A percentile compares a stretch with the other conserved stretches of the same genome.
Evolutionary conservation across 805 yeast genomes (phyloP).

Genomic region (Lipomyces spencermartinsiae): DNA sequence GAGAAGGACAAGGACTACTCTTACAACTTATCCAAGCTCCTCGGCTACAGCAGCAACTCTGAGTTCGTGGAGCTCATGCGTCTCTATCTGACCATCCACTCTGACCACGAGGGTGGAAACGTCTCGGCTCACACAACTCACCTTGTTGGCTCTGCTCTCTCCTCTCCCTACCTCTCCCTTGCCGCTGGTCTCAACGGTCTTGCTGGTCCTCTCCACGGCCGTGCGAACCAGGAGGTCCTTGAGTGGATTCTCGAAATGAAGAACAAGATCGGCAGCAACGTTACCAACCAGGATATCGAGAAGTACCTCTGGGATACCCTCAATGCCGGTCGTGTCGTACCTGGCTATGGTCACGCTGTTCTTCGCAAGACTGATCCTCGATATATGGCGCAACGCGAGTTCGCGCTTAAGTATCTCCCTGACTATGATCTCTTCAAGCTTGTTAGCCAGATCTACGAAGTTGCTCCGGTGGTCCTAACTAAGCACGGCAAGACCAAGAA

Average conservation of each 20-base stretch:
- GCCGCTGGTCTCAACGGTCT: slow-evolving; percentile 86
- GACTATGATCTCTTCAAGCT: slow-evolving; percentile 79
- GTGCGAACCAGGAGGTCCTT: slow-evolving; percentile 86
- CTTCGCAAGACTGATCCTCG: slow-evolving; percentile 89
- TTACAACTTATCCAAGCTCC: slow-evolving; percentile 66
- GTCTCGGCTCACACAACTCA: slow-evolving; percentile 88
- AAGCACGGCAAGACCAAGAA: slow-evolving; percentile 89
- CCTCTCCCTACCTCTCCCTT: slow-evolving; percentile 76
- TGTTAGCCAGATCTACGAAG: slow-evolving; percentile 77
- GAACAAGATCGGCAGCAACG: slow-evolving; percentile 70
- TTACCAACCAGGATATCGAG: slow-evolving; percentile 70
- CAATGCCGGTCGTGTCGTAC: slow-evolving; percentile 83
- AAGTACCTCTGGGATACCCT: slow-evolving; percentile 79
- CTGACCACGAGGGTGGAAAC: slow-evolving; percentile 91
- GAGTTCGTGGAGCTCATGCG: slow-evolving; percentile 82
- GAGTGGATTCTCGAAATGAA: slow-evolving; percentile 78
- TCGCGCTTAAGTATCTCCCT: slow-evolving; percentile 77
- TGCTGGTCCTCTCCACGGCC: slow-evolving; percentile 88
- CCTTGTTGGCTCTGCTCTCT: slow-evolving; percentile 81
- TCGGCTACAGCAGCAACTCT: slow-evolving; percentile 64
- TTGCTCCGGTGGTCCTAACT: slow-evolving; percentile 80
- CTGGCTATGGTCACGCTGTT: slow-evolving; percentile 90
- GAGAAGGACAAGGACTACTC: slow-evolving; percentile 61
- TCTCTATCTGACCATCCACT: slow-evolving; percentile 79
- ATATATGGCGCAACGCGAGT: slow-evolving; percentile 84